A percentile compares a stretch with the other conserved stretches of the same genome.
Conservation (phyloP, 2,329 filamentous ascomycete genomes). For the Trichoderma sp. region DNA sequence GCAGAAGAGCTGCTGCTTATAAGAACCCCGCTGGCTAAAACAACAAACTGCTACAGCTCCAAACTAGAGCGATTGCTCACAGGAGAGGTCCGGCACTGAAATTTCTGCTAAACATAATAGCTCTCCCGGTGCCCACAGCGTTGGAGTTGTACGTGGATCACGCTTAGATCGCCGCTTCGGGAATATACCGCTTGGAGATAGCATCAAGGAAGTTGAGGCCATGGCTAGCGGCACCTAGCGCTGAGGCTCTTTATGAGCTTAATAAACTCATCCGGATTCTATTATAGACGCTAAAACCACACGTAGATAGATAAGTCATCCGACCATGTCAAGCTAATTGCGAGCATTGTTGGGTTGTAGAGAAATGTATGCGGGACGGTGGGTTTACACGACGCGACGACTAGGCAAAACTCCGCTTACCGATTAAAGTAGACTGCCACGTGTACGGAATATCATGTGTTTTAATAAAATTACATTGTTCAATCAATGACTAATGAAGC, state of each 20-base stretch:
- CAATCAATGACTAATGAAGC: no score
- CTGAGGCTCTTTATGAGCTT: slow-evolving; percentile 27
- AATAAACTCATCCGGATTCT: background rate
- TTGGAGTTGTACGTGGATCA: background rate
- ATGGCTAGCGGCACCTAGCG: background rate
- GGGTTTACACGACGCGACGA: background rate
- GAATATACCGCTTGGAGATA: slow-evolving; percentile 17
- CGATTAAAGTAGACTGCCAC: background rate
- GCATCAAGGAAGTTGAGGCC: background rate
- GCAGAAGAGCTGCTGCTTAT: background rate
- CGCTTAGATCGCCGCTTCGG: background rate
- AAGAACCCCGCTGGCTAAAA: no score
- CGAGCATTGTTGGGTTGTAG: background rate
- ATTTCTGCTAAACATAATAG: background rate
- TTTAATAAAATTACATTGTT: no score
- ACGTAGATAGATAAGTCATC: background rate
- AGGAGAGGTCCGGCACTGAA: background rate
- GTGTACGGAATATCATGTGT: background rate
- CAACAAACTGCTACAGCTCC: no score
- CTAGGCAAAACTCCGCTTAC: background rate
- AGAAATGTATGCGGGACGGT: background rate
- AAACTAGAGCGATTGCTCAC: background rate
- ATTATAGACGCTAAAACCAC: background rate
- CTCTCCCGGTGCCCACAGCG: background rate
- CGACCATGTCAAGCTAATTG: background rate